Percentiles rank a stretch among this genome's conserved stretches.
These are phyloP conservation scores for Mortierella claussenii DNA, from an alignment of 192 early-diverging fungal genomes.

Conservation along the genomic window DNA sequence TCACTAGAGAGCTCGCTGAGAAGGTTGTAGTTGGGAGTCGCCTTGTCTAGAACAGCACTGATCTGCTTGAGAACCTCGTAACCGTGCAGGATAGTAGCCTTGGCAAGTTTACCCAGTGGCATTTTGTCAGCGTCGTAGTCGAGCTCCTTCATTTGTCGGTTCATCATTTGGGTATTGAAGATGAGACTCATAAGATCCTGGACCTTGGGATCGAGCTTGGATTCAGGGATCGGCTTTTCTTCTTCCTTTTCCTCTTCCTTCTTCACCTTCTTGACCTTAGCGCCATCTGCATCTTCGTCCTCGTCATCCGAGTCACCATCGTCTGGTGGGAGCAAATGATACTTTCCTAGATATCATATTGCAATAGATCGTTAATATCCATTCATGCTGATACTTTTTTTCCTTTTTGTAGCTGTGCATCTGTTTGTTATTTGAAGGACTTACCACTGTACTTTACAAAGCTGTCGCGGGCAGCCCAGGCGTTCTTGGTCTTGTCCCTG, in stretches of 20 bases:
- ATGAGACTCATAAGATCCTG: slow-evolving; percentile 75
- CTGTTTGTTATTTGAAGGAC: background rate
- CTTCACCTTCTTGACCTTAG: slow-evolving; percentile 12
- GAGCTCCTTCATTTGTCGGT: slow-evolving; percentile 67
- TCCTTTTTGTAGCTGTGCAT: background rate
- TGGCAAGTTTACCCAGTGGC: slow-evolving; percentile 81
- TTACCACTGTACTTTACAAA: slow-evolving; percentile 33
- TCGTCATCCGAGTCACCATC: slow-evolving; percentile 66
- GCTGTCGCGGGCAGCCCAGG: slow-evolving; percentile 65
- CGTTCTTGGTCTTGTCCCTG: slow-evolving; percentile 73
- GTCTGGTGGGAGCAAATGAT: slow-evolving; percentile 74
- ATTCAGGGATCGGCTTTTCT: slow-evolving; percentile 34
- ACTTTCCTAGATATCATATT: slow-evolving; percentile 47
- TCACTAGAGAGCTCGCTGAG: slow-evolving; percentile 55
- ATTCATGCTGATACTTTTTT: background rate
- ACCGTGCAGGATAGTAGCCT: slow-evolving; percentile 67
- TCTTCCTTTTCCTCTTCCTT: slow-evolving; percentile 38
- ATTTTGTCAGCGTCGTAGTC: slow-evolving; percentile 81
- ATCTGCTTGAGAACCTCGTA: slow-evolving; percentile 69
- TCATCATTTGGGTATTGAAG: slow-evolving; percentile 73
- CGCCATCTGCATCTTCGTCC: slow-evolving; percentile 17
- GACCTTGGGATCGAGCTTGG: slow-evolving; percentile 58
- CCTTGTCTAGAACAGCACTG: slow-evolving; percentile 47
- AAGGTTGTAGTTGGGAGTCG: background rate
- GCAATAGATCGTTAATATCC: background rate